phyloP scores from a whole-genome alignment of 106 monocot species.

The Dendrobium chrysotoxum region DNA sequence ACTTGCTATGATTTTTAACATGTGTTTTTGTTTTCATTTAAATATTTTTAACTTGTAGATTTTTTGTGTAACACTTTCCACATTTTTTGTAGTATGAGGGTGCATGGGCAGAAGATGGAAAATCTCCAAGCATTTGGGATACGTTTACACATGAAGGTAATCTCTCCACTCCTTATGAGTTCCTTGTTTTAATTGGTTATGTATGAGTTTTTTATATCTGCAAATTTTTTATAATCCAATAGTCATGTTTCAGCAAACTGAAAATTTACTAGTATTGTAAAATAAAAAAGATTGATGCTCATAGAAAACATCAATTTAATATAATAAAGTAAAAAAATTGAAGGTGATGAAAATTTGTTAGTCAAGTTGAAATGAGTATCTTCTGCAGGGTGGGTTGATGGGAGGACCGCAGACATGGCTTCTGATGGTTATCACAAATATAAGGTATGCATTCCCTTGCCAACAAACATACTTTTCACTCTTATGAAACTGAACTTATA shows the following conservation, averaged over 20 bases:
- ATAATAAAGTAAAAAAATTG: neutral
- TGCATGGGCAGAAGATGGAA: slow-evolving; percentile 11
- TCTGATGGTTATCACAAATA: slow-evolving; percentile 77
- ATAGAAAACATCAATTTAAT: neutral
- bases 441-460: slow-evolving; percentile 29
- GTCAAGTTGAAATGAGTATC: neutral
- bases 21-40: neutral
- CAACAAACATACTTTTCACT: no score
- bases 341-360: neutral
- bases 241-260: neutral
- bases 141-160: slow-evolving; percentile 3
- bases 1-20: neutral
- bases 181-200: neutral
- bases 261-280: neutral
- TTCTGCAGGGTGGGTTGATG: neutral
- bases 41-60: neutral
- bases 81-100: slow-evolving; percentile 8
- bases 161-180: neutral
- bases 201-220: neutral
- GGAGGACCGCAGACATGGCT: slow-evolving; percentile 49
- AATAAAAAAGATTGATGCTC: neutral
- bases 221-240: neutral
- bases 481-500: no score
- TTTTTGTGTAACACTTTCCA: neutral
- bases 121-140: slow-evolving; percentile 12